A percentile compares a stretch with the other conserved stretches of the same genome.
phyloP scores from a whole-genome alignment of 1,139 yeast species.

The Geotrichum cucujoidarum region DNA sequence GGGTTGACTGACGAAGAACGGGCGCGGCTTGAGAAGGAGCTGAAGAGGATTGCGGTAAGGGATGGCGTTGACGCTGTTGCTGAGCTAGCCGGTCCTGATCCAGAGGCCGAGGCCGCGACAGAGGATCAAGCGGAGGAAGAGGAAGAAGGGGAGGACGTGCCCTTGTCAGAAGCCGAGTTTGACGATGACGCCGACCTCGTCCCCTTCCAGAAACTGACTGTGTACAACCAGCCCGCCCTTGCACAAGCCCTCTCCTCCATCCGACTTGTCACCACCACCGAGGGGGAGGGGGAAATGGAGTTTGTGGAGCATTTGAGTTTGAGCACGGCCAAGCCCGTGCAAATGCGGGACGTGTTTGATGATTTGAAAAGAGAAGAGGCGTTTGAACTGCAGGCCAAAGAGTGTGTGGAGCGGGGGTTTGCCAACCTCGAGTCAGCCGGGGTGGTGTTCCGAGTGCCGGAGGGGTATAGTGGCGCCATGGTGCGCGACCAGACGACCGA shows the following conservation, averaged over 20 bases:
- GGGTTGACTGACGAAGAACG: constrained; percentile 28
- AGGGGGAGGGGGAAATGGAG: constrained; percentile 47
- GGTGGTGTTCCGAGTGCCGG: background rate
- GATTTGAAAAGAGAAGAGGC: constrained; percentile 77
- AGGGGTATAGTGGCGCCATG: constrained; percentile 21
- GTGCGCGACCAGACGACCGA: constrained; percentile 32
- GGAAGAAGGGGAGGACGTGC: constrained; percentile 6
- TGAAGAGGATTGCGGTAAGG: constrained; percentile 20
- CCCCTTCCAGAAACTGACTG: constrained; percentile 52
- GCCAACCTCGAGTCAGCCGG: background rate
- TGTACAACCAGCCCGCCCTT: constrained; percentile 41
- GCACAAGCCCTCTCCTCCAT: constrained; percentile 33
- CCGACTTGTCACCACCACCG: constrained; percentile 36
- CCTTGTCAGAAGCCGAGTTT: constrained; percentile 4
- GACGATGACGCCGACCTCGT: constrained; percentile 3
- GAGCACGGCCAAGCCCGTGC: background rate
- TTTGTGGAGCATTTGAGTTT: constrained; percentile 42
- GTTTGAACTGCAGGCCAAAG: constrained; percentile 39
- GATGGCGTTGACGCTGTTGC: constrained; percentile 20
- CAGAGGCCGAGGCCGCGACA: background rate
- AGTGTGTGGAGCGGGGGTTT: background rate
- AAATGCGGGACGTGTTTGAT: constrained; percentile 4
- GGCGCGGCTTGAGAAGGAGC: constrained; percentile 22
- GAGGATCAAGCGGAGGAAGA: background rate
- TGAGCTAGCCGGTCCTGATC: constrained; percentile 2